A percentile compares a stretch with the other conserved stretches of the same genome.
These are phyloP conservation scores for Copromyces sp. DNA, from an alignment of 495 filamentous ascomycete species.

Conservation along the genomic window DNA sequence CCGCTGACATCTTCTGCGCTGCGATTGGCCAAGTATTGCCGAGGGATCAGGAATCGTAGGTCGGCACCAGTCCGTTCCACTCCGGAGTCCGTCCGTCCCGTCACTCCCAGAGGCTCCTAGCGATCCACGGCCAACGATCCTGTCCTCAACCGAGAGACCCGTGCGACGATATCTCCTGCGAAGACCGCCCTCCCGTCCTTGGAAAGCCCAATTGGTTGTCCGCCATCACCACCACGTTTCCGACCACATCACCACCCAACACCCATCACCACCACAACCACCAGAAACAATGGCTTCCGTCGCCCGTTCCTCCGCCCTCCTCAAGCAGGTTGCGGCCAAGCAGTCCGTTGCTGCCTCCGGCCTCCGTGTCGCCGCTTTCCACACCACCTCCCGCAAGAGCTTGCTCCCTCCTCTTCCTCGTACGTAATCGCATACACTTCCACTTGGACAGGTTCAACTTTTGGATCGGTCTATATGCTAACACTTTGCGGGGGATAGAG, in stretches of 20 bases:
- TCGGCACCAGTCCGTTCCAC: not conserved
- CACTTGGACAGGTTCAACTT: conserved; percentile 1
- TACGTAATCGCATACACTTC: conserved; percentile 7
- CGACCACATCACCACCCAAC: not conserved
- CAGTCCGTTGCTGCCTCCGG: conserved; percentile 21
- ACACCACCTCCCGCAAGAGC: conserved; percentile 53
- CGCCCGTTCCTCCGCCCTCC: conserved; percentile 42
- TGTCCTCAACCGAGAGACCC: not conserved
- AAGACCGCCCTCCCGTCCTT: not conserved
- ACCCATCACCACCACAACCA: not conserved
- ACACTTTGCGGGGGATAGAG: conserved; percentile 46
- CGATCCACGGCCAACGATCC: not conserved
- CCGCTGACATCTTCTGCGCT: not conserved
- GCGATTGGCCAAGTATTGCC: not conserved
- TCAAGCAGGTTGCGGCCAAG: conserved; percentile 33
- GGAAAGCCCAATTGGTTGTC: not conserved
- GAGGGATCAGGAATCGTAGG: not conserved
- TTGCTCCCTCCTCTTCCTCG: conserved; percentile 47
- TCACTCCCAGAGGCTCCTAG: not conserved
- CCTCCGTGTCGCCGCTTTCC: conserved; percentile 53
- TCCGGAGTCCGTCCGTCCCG: not conserved
- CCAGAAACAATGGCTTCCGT: conserved; percentile 41
- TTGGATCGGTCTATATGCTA: not conserved
- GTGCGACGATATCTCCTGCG: not conserved
- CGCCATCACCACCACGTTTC: not conserved